Conservation (phyloP, 108 stramenopile species). For the Cylindrotheca closterium region DNA sequence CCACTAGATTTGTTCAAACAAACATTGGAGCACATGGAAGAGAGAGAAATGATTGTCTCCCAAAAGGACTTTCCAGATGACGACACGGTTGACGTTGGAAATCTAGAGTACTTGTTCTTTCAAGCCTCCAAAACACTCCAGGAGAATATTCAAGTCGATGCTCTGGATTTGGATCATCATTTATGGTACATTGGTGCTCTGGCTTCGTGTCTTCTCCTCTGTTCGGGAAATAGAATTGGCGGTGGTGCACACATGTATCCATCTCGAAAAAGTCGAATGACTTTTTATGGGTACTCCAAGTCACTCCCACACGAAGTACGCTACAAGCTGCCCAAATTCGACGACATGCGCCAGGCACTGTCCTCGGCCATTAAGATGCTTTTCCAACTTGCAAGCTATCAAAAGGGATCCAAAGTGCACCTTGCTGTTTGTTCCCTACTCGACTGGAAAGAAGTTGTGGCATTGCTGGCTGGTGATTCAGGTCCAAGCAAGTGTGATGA, state of each 20-base stretch:
- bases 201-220: constrained; percentile 30
- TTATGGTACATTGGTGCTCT: constrained; percentile 41
- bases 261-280: not conserved
- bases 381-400: constrained; percentile 22
- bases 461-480: constrained; percentile 29
- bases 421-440: constrained; percentile 28
- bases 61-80: constrained; percentile 4
- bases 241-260: constrained; percentile 19
- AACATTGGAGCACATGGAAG: constrained; percentile 34
- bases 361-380: constrained; percentile 21
- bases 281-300: not conserved
- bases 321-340: constrained; percentile 31
- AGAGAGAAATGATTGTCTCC: not conserved
- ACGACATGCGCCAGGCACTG: constrained; percentile 29
- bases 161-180: constrained; percentile 28
- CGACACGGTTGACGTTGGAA: constrained; percentile 8
- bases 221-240: constrained; percentile 45
- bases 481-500: not conserved
- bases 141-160: constrained; percentile 23
- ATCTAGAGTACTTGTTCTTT: constrained; percentile 36
- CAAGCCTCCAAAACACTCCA: constrained; percentile 25
- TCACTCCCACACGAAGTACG: constrained; percentile 27
- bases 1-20: constrained; percentile 34
- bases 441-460: constrained; percentile 47
- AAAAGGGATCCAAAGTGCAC: constrained; percentile 10